Evolutionary conservation across 352 stramenopile species (phyloP).

Genomic region (Pythium pyrilobum): DNA sequence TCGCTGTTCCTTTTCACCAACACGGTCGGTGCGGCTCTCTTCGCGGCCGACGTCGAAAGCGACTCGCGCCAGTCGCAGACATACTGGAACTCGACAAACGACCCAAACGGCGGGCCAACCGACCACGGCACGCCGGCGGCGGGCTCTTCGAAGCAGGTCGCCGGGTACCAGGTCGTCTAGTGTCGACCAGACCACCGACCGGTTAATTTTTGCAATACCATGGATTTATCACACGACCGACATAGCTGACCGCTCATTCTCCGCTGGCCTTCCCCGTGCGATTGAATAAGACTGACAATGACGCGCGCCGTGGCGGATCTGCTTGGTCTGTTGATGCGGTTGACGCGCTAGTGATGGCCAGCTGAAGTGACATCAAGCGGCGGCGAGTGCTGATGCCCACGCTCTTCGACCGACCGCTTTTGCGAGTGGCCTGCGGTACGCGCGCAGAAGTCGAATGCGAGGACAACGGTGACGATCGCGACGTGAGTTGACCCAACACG

Average conservation of each 20-base stretch:
- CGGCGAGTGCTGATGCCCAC: background rate
- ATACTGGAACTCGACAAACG: background rate
- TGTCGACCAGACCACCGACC: background rate
- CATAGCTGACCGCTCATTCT: background rate
- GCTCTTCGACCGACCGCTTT: background rate
- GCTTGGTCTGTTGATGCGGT: background rate
- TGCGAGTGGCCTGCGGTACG: background rate
- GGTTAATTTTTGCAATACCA: background rate
- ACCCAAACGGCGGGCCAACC: background rate
- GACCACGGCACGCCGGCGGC: background rate
- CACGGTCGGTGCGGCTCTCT: slow-evolving; percentile 56
- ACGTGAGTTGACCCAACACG: background rate
- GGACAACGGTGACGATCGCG: background rate
- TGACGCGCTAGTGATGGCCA: background rate
- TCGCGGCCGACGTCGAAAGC: slow-evolving; percentile 58
- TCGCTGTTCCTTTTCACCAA: slow-evolving; percentile 73
- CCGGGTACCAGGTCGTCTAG: slow-evolving; percentile 1
- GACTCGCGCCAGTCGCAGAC: slow-evolving; percentile 16
- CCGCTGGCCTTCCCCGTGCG: background rate
- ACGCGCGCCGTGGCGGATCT: background rate
- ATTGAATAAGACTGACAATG: slow-evolving; percentile 1
- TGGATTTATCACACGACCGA: background rate
- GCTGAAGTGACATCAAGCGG: background rate
- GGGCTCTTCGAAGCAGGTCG: background rate
- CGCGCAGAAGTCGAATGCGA: background rate